Conservation (phyloP, 2,329 filamentous ascomycete species). For the Colletotrichum magnum region DNA sequence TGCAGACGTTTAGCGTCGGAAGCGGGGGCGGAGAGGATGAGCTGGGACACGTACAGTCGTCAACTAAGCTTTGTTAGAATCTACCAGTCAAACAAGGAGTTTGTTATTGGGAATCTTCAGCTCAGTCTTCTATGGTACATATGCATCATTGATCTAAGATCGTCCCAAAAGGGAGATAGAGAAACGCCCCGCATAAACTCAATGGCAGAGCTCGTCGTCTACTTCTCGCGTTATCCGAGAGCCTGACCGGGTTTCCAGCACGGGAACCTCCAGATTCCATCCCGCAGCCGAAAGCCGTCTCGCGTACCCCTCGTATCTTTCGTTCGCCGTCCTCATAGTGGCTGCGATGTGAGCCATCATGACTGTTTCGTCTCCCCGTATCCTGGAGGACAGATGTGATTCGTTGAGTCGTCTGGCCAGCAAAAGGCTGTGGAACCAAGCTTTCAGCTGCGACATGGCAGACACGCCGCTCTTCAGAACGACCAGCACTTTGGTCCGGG, state of each 20-base stretch:
- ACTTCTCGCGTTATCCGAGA: slow-evolving; percentile 28
- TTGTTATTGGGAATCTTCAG: not conserved
- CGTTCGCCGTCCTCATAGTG: not conserved
- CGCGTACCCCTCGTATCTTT: slow-evolving; percentile 24
- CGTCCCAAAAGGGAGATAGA: not conserved
- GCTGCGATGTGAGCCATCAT: slow-evolving; percentile 28
- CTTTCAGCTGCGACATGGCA: slow-evolving; percentile 31
- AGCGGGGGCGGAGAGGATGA: not conserved
- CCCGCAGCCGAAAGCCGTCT: slow-evolving; percentile 18
- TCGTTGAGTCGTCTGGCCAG: slow-evolving; percentile 1
- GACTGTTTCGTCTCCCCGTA: not conserved
- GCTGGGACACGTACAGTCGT: no score
- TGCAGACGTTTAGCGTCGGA: slow-evolving; percentile 11
- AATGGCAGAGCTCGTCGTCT: slow-evolving; percentile 8
- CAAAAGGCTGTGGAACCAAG: slow-evolving; percentile 33
- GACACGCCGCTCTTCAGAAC: slow-evolving; percentile 33
- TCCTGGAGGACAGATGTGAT: not conserved
- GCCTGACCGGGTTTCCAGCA: slow-evolving; percentile 34
- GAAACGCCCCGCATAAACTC: slow-evolving; percentile 9
- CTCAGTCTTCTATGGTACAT: no score
- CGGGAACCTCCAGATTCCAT: slow-evolving; percentile 32
- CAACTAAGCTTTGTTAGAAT: no score
- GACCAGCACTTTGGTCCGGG: slow-evolving; percentile 17
- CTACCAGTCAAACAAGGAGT: no score
- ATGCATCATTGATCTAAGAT: slow-evolving; percentile 12